phyloP scores from a whole-genome alignment of 2,329 filamentous ascomycete species.

The Beauveria sp. region DNA sequence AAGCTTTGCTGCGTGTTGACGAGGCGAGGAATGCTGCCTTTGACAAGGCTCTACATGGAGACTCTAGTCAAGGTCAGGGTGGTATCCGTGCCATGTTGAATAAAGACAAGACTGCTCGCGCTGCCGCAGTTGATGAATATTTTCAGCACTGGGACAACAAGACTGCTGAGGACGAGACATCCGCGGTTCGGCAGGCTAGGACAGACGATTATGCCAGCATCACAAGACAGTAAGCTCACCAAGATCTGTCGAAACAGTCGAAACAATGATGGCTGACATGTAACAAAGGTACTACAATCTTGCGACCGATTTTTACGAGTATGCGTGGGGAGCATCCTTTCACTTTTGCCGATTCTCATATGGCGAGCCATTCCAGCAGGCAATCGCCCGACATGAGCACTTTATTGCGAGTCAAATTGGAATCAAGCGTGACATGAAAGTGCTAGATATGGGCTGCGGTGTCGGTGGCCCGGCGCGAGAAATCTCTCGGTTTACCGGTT shows the following conservation, averaged over 20 bases:
- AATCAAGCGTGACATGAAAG: constrained; percentile 71
- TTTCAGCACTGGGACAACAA: constrained; percentile 92
- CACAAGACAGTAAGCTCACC: constrained; percentile 65
- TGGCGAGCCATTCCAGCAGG: constrained; percentile 77
- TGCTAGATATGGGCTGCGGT: constrained; percentile 92
- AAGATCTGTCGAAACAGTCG: not conserved
- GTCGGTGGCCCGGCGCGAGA: constrained; percentile 89
- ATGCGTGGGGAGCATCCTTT: constrained; percentile 88
- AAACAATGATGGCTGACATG: not conserved
- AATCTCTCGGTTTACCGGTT: constrained; percentile 86
- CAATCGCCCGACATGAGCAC: constrained; percentile 89
- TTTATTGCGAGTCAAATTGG: constrained; percentile 83
- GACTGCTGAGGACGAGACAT: constrained; percentile 64
- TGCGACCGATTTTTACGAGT: constrained; percentile 86
- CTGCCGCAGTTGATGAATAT: constrained; percentile 73
- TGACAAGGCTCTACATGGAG: constrained; percentile 71
- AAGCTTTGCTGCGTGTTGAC: constrained; percentile 66
- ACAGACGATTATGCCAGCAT: constrained; percentile 80
- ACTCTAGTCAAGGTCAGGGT: constrained; percentile 55
- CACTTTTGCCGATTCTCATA: constrained; percentile 90
- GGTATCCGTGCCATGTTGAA: constrained; percentile 72
- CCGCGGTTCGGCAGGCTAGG: constrained; percentile 57
- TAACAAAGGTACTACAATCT: constrained; percentile 77
- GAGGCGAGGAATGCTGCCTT: constrained; percentile 75
- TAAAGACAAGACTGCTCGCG: constrained; percentile 66